Conservation (phyloP, 352 stramenopile species). For the Globisporangium nunn region DNA sequence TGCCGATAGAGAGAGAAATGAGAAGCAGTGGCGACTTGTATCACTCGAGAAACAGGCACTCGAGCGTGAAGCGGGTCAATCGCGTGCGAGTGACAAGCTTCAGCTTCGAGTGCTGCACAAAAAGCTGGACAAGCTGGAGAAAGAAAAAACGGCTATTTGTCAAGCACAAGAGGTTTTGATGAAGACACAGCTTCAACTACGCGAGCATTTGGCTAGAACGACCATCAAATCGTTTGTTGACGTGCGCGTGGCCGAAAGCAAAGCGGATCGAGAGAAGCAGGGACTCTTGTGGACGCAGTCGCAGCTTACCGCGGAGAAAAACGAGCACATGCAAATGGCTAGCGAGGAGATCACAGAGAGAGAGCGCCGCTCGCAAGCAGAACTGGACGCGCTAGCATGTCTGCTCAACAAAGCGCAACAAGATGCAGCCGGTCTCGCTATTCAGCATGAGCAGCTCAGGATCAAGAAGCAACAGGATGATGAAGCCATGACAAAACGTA, state of each 20-base stretch:
- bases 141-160: not conserved
- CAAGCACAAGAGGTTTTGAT: slow-evolving; percentile 7
- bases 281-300: slow-evolving; percentile 11
- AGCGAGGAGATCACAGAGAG: slow-evolving; percentile 27
- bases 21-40: slow-evolving; percentile 12
- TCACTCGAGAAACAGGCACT: slow-evolving; percentile 14
- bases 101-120: slow-evolving; percentile 29
- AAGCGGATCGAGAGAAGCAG: slow-evolving; percentile 11
- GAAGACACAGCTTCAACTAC: slow-evolving; percentile 10
- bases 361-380: slow-evolving; percentile 7
- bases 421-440: slow-evolving; percentile 13
- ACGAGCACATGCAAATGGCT: slow-evolving; percentile 30
- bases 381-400: slow-evolving; percentile 10
- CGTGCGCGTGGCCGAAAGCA: slow-evolving; percentile 7
- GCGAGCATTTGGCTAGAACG: slow-evolving; percentile 17
- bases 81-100: slow-evolving; percentile 16
- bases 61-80: slow-evolving; percentile 13
- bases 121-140: slow-evolving; percentile 18
- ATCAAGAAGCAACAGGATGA: slow-evolving; percentile 19
- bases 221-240: slow-evolving; percentile 37
- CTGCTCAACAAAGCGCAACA: slow-evolving; percentile 19
- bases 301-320: slow-evolving; percentile 22
- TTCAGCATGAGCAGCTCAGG: slow-evolving; percentile 14
- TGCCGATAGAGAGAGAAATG: slow-evolving; percentile 13
- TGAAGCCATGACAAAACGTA: not conserved